Evolutionary conservation across 352 stramenopile genomes (phyloP), one percentile per base, ranked within the genome.

Genomic region (Globisporangium cystogenes): DNA sequence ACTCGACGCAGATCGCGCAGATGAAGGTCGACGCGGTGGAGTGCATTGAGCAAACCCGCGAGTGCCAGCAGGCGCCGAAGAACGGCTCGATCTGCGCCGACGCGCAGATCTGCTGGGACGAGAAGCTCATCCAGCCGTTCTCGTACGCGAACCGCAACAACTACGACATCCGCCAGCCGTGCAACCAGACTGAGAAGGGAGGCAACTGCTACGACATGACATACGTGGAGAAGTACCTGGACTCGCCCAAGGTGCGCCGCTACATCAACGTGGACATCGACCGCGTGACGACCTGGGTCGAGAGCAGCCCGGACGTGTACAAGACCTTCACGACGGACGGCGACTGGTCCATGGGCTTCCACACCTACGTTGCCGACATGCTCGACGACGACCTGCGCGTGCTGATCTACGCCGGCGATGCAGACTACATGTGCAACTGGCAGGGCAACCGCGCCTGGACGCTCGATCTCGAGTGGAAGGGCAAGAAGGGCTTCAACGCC

Each of bases 391-490:
- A 55, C 10, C 49, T 87, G 40, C 76, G 77, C 1, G 92, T 97
- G 12, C 73, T 99, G 21, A 91, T 99, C 51, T 99, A 99, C 73
- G 87, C 90, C 12, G 96, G 96, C 51, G 96, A 99, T 67, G 77
- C 91, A 2, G 94, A 98, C 62, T 96, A 98, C 55, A 92, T 98
- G 48, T 98, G 90, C 72, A 98, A 99, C 61, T 98, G 96, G 76
- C 61, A 98, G 33, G 96, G 95, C 21, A 97, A 97, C 62, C 54
- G 94, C 45, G 93, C 91, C 1, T 98, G 93, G 94, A 97, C 90
- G 0, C 57, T 81, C 1, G 82, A 65, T 18, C 69, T 98, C 36
- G 71, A 97, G 14, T 99, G 95, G 96, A 61, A 65, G n/a, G 83
- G 91, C 51, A 78, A 82, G 49, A 64, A 74, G 7, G 81, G 72